Base-by-base conservation (phyloP, 768 basidiomycete genomes). In the Baorangia bicolor region DNA sequence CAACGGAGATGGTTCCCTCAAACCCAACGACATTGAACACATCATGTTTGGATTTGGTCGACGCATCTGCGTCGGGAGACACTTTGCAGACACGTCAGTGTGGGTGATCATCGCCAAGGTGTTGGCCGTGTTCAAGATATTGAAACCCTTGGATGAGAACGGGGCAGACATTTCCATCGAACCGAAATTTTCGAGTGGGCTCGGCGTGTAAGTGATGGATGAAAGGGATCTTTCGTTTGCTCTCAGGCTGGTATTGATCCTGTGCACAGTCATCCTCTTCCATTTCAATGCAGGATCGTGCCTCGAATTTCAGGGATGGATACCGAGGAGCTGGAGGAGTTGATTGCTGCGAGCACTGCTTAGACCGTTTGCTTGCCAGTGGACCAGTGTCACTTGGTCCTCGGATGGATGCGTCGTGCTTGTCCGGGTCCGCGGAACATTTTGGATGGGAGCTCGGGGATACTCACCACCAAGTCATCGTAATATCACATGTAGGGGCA, bases 11-110 rank as follows among this genome's bases (percentile, higher is more conserved):
- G 61, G 64, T 9, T 56, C 58, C 0, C 62, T 64, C 5, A 64
- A 49, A 30, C 25, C 41, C 0, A 50, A 57, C 10, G 35, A 34
- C 11, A 28, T 42, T 10, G 53, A 56, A 8, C 45, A 53, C 14
- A 18, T 67, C 10, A 46, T 25, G 2, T 70, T 60, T 33, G 68
- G 68, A 20, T 71, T 63, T 33, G 69, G 69, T 34, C 57, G 69
- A 7, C 59, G 64, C 18, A 55, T 62, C 10, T 65, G 68, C 25
- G 49, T 53, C 14, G 66, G 68, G 6, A 53, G 56, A 35, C 28
- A 66, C 44, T 49, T 66, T 40, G 64, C 65, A 14, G 59, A 67
- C 23, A 34, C 37, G 4, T 58, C 59, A 0, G 14, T 64, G 30
- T 67, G 62, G 65, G 21, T 35, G 0, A 40, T 46, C 1, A 58